These are phyloP conservation scores for Dionaea muscipula DNA, from an alignment of 179 eudicot species.

Conservation along the genomic window DNA sequence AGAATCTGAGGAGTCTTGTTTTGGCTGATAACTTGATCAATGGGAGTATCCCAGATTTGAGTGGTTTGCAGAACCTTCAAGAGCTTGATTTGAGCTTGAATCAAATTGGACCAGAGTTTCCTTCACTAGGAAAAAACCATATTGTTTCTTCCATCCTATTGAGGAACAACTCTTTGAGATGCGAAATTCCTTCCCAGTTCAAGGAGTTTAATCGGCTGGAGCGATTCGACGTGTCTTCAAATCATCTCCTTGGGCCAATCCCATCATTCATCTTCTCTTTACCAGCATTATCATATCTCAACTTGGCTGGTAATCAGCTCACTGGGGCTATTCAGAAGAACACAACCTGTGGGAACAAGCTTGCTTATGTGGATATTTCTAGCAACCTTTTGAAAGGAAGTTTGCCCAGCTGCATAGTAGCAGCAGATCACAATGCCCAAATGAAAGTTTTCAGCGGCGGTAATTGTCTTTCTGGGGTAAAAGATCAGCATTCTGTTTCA, in stretches of 20 bases:
- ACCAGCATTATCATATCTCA: constrained; percentile 44
- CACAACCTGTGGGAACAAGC: constrained; percentile 40
- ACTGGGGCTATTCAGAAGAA: constrained; percentile 48
- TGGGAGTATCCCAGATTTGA: constrained; percentile 62
- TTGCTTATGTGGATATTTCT: constrained; percentile 57
- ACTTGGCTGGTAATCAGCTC: constrained; percentile 50
- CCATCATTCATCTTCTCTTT: constrained; percentile 44
- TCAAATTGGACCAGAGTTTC: constrained; percentile 56
- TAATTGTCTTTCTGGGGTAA: constrained; percentile 50
- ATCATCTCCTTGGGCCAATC: constrained; percentile 54
- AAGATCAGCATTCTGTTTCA: constrained; percentile 37
- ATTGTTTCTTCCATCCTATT: constrained; percentile 29
- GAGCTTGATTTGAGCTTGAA: constrained; percentile 59
- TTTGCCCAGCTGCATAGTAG: constrained; percentile 54
- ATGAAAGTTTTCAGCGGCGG: constrained; percentile 35
- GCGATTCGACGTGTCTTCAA: constrained; percentile 54
- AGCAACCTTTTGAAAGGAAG: constrained; percentile 51
- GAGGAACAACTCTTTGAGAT: constrained; percentile 54
- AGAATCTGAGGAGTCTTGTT: constrained; percentile 31
- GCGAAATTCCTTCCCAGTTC: constrained; percentile 38
- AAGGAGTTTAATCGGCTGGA: constrained; percentile 27
- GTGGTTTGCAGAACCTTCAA: constrained; percentile 30
- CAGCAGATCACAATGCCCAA: constrained; percentile 15
- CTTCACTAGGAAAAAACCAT: constrained; percentile 42
- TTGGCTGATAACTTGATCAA: constrained; percentile 52